Evolutionary conservation across 306 rosid species (phyloP), one percentile per base, ranked within the genome.

Genomic region (Purshia tridentata): DNA sequence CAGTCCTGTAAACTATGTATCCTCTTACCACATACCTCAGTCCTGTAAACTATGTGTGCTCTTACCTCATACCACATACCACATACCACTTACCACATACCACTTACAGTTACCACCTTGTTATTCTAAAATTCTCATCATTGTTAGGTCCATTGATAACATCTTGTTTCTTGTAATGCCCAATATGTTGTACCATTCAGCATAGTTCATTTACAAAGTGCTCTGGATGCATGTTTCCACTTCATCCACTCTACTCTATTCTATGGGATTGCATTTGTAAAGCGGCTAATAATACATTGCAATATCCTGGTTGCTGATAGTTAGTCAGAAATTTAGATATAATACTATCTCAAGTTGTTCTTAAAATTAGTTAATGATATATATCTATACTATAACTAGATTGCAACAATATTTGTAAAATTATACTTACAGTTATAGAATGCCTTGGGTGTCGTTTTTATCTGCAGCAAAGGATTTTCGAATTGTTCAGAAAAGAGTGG

Each of bases 401-500:
- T n/a, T 37, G n/a, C 18, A 14, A 15, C 40, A 57, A n/a, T 67
- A 9, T 13, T 5, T 59, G 0, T 50, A 46, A 54, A 39, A 62
- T 62, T 41, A 6, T 70, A 9, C 6, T 64, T 9, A 19, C 6
- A n/a, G 49, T 56, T 11, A 23, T 12, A 18, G 16, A 55, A 69
- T 61, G 23, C 55, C 75, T 55, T 35, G 73, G 45, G 64, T 56
- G 49, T 81, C 44, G 20, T 69, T 70, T 16, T 66, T 51, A 67
- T 78, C 80, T 79, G 76, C 77, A 94, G 99, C 89, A 3, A 89
- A 88, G 82, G 95, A 89, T 83, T 91, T 91, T 68, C 65, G 82
- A 59, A 50, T 76, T 51, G 97, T 74, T 82, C 99, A 94, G 86
- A 91, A 81, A 78, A 88, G 69, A 73, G 97, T 94, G 71, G 95